phyloP scores from a whole-genome alignment of 78 protist species.

The Dictyostelium brefeldianum region DNA sequence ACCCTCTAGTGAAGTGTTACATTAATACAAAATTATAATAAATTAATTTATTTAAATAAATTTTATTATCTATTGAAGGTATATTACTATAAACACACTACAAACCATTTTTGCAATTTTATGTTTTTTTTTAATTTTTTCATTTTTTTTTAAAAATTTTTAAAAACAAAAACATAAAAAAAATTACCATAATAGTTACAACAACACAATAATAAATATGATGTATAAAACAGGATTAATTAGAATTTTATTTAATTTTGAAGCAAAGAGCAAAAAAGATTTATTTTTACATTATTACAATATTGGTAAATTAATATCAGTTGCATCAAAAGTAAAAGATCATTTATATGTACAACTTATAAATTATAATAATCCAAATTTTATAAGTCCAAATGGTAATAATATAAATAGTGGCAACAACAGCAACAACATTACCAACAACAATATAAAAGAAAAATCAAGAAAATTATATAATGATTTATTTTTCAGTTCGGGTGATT shows the following conservation, averaged over 20 bases:
- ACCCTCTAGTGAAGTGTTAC: too few species aligned
- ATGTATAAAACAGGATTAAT: conserved; percentile 67
- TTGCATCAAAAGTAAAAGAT: conserved; percentile 25
- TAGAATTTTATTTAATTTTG: conserved; percentile 33
- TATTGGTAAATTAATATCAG: conserved; percentile 27
- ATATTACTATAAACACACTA: too few species aligned
- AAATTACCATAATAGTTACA: not conserved
- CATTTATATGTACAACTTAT: conserved; percentile 38
- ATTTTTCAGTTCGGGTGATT: not conserved
- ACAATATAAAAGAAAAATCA: not conserved
- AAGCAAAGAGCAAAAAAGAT: conserved; percentile 21
- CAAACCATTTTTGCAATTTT: too few species aligned
- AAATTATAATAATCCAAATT: not conserved
- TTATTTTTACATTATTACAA: conserved; percentile 46
- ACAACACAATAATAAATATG: too few species aligned
- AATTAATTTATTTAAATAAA: too few species aligned
- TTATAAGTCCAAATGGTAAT: not conserved
- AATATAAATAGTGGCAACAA: not conserved
- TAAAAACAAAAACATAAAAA: not conserved
- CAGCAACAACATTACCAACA: too few species aligned
- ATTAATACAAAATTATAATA: too few species aligned
- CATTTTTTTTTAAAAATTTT: not conserved
- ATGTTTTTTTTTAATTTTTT: not conserved
- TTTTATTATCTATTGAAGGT: too few species aligned
- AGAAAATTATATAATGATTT: not conserved